These are phyloP conservation scores for Forsythia viridissima DNA, from an alignment of 257 asterid genomes.

Conservation along the genomic window DNA sequence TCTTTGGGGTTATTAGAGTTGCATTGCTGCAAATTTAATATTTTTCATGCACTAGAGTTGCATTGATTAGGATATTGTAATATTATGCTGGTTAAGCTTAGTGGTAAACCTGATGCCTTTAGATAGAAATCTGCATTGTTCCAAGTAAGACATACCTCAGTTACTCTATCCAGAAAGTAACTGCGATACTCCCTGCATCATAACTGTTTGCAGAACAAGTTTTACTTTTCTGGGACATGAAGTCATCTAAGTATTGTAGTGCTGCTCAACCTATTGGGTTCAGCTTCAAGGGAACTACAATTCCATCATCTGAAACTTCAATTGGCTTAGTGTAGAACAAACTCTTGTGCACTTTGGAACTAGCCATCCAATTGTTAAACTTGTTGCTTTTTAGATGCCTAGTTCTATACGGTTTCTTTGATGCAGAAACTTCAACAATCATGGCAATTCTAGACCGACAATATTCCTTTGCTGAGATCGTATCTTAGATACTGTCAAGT, in stretches of 20 bases:
- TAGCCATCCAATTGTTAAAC: slow-evolving; percentile 2
- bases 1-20: slow-evolving; percentile 9
- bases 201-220: not conserved
- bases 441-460: not conserved
- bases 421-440: not conserved
- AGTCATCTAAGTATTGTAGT: not conserved
- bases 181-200: not conserved
- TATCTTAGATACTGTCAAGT: slow-evolving; percentile 4
- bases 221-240: not conserved
- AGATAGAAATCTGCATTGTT: not conserved
- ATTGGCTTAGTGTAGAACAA: not conserved
- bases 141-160: not conserved
- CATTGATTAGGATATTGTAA: not conserved
- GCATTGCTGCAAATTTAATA: not conserved
- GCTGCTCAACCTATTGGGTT: not conserved
- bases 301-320: not conserved
- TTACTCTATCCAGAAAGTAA: not conserved
- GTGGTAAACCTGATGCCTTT: not conserved
- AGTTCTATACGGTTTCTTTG: slow-evolving; percentile 15
- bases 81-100: slow-evolving; percentile 13
- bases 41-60: not conserved
- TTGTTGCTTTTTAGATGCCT: not conserved
- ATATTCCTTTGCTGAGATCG: slow-evolving; percentile 11
- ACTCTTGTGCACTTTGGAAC: slow-evolving; percentile 14
- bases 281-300: not conserved